A percentile compares a stretch with the other conserved stretches of the same genome.
Evolutionary conservation across 192 early-diverging fungal species (phyloP).

Genomic region (Powellomyces hirtus): DNA sequence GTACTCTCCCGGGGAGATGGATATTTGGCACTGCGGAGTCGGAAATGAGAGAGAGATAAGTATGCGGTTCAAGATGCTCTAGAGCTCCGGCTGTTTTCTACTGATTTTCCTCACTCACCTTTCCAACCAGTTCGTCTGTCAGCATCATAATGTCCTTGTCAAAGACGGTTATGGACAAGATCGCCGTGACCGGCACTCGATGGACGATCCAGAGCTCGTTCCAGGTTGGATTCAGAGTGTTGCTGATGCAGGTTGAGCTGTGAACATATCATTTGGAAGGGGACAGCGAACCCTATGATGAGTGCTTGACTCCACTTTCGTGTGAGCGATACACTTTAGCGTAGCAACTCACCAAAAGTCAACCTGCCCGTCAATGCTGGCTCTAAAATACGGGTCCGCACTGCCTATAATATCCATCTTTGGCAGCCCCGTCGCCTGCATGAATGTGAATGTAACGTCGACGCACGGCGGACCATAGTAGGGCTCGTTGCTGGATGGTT

Average conservation of each 20-base stretch:
- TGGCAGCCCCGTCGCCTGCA: conserved; percentile 2
- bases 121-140: conserved; percentile 12
- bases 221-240: conserved; percentile 17
- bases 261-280: not conserved
- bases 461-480: not conserved
- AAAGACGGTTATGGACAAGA: not conserved
- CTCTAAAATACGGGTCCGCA: conserved; percentile 18
- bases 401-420: conserved; percentile 19
- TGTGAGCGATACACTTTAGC: no score
- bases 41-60: no score
- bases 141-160: not conserved
- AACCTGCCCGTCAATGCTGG: conserved; percentile 6
- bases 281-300: no score
- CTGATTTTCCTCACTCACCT: not conserved
- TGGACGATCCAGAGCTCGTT: conserved; percentile 10
- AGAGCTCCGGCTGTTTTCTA: not conserved
- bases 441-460: not conserved
- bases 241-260: conserved; percentile 16
- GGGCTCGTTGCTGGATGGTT: not conserved
- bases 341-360: no score
- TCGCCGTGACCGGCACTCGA: conserved; percentile 1
- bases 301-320: no score
- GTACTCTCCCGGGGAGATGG: no score
- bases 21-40: no score
- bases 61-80: no score